Conservation (phyloP, 176 grass and related monocot species). For the Rhynchospora breviuscula region DNA sequence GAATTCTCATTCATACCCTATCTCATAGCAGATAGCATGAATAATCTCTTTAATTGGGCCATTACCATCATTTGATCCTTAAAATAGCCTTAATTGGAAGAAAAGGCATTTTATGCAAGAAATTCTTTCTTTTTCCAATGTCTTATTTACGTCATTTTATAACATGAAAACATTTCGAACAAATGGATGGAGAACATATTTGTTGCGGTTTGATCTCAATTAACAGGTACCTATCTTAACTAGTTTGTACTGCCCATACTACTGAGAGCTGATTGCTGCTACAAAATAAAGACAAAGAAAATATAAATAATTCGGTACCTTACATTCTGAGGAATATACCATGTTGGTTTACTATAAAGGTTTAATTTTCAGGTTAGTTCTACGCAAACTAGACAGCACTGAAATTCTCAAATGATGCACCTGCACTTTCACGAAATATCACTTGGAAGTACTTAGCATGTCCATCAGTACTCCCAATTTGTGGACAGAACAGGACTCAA, state of each 20-base stretch:
- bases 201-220: not conserved
- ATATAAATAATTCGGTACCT: not conserved
- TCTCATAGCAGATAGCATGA: not conserved
- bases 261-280: not conserved
- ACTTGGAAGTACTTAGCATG: not conserved
- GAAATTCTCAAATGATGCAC: not conserved
- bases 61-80: not conserved
- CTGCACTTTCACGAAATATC: not conserved
- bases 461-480: not conserved
- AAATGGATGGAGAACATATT: not conserved
- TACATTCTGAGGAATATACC: not conserved
- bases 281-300: not conserved
- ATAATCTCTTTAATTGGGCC: not conserved
- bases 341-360: not conserved
- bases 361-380: not conserved
- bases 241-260: not conserved
- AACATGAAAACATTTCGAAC: not conserved
- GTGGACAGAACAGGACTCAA: not conserved
- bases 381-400: not conserved
- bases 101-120: not conserved
- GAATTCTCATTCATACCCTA: not conserved
- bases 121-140: not conserved
- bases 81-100: constrained; percentile 1
- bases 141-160: not conserved
- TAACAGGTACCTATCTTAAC: not conserved